Base-by-base conservation (phyloP, 2,329 filamentous ascomycete genomes). In the Fusarium nanum region DNA sequence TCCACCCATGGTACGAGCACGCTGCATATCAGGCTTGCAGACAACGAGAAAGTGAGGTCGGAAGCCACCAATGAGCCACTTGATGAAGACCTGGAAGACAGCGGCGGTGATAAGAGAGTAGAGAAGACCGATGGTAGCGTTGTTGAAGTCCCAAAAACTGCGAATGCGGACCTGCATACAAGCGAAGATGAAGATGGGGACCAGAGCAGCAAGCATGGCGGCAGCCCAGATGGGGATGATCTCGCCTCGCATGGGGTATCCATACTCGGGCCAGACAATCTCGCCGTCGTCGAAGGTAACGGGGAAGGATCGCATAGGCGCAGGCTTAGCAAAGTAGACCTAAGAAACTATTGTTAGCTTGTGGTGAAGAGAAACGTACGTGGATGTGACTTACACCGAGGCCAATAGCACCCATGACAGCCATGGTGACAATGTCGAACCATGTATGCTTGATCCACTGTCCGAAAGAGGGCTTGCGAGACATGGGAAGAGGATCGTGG, bases 51-150 rank as follows among this genome's bases (percentile, higher is more conserved):
- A 93, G 77, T 92, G 89, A 2, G 91, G 91, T n/a, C 90, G 86
- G 22, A 91, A 81, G 16, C 91, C 91, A 16, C 91, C 91, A 67
- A 93, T 92, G 44, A 93, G 85, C 86, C 87, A 91, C 80, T 93
- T 93, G 77, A 93, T 74, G 75, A 93, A 90, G 70, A 93, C 91
- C 75, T 93, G 91, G 81, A 93, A 92, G 52, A 93, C 87, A n/a
- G 90, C 89, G 6, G 89, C 89, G 8, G 85, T 83, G 79, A 93
- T 91, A 67, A 93, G 84, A 1, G 87, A 84, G 82, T 93, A 93
- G 1, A 93, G 80, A 0, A 93, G 85, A 16, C 91, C 91, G 49
- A 92, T 84, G 50, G 89, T 82, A 46, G 87, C 91, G 76, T 93
- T 93, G 82, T 93, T 93, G 74, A 88, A 81, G 59, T 91, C 89